Conservation (phyloP, 2,329 filamentous ascomycete genomes). For the Arthroderma uncinatum region DNA sequence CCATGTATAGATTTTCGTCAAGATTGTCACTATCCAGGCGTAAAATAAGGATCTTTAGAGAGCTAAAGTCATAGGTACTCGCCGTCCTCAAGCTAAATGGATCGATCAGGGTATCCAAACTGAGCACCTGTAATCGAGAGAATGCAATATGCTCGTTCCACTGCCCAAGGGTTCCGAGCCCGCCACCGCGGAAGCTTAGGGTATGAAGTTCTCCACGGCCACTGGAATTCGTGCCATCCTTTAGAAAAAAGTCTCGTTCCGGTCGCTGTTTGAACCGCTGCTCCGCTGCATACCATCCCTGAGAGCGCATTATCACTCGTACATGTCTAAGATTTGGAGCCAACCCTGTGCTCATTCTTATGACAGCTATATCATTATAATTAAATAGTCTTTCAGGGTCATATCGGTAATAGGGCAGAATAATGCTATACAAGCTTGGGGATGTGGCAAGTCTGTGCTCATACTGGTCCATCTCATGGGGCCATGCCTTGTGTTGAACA, state of each 20-base stretch:
- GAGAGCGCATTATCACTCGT: not conserved
- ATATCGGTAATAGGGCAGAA: not conserved
- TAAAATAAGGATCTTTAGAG: not conserved
- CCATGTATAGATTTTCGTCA: not conserved
- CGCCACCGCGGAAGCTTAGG: not conserved
- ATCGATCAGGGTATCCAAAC: not conserved
- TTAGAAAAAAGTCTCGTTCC: not conserved
- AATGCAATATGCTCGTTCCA: constrained; percentile 1
- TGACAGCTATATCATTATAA: constrained; percentile 1
- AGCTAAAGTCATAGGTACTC: not conserved
- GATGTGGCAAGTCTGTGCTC: constrained; percentile 1
- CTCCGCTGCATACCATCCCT: not conserved
- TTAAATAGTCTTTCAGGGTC: not conserved
- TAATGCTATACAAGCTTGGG: constrained; percentile 2
- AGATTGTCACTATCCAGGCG: not conserved
- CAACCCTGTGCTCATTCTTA: not conserved
- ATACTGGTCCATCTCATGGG: not conserved
- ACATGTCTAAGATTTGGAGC: constrained; percentile 2
- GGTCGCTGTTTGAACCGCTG: not conserved
- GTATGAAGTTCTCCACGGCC: not conserved
- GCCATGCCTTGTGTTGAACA: not conserved
- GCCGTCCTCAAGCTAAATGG: not conserved
- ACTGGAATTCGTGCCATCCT: not conserved
- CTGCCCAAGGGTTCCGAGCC: not conserved
- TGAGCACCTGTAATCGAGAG: not conserved